Percentiles rank a stretch among this genome's conserved stretches.
phyloP scores from a whole-genome alignment of 2,329 filamentous ascomycete genomes.

The Zymoseptoria passerinii region DNA sequence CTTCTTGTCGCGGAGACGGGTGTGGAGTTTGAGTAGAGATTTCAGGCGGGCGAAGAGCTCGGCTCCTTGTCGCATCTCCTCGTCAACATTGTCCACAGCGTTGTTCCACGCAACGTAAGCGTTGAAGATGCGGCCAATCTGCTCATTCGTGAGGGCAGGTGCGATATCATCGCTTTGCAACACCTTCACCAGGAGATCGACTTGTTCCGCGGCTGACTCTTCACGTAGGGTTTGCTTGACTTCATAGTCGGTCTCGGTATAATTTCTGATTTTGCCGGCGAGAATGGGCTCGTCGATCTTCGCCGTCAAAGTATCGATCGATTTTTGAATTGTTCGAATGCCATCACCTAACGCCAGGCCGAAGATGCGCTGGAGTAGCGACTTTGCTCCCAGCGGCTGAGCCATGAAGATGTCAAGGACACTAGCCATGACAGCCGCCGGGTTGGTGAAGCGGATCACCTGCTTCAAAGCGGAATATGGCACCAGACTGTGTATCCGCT shows the following conservation, averaged over 20 bases:
- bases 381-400: conserved; percentile 84
- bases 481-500: conserved; percentile 87
- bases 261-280: conserved; percentile 71
- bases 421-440: conserved; percentile 92
- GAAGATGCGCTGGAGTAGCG: conserved; percentile 89
- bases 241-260: conserved; percentile 65
- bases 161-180: conserved; percentile 68
- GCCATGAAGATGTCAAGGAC: conserved; percentile 92
- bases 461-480: conserved; percentile 93
- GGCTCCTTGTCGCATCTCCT: conserved; percentile 79
- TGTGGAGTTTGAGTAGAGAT: conserved; percentile 85
- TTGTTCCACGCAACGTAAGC: conserved; percentile 94
- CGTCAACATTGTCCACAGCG: conserved; percentile 83
- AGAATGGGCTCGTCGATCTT: conserved; percentile 79
- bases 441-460: conserved; percentile 91
- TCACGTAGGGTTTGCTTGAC: conserved; percentile 65
- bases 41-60: conserved; percentile 92
- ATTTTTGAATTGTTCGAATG: conserved; percentile 74
- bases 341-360: conserved; percentile 85
- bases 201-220: conserved; percentile 63
- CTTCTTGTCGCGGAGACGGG: conserved; percentile 82
- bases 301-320: conserved; percentile 65
- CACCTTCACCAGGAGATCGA: conserved; percentile 80
- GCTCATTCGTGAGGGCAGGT: conserved; percentile 61
- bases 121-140: conserved; percentile 82